These are phyloP conservation scores for Tulasnella sp. DNA, from an alignment of 768 basidiomycete species.

Conservation along the genomic window DNA sequence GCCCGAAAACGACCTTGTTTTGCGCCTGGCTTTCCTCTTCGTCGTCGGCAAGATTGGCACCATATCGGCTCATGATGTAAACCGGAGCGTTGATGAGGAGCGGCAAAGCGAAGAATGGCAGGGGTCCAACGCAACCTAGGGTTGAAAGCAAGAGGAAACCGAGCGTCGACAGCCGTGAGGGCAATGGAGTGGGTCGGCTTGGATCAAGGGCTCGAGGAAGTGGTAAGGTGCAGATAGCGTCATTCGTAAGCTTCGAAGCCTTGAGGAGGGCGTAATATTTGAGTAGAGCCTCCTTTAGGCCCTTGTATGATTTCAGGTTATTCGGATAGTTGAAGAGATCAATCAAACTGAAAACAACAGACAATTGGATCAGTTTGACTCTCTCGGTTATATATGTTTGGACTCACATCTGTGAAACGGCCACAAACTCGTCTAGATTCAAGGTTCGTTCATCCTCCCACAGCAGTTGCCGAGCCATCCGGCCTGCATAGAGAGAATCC, in stretches of 20 bases:
- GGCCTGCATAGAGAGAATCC: slow-evolving; percentile 85
- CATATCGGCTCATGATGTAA: slow-evolving; percentile 74
- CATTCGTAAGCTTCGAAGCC: slow-evolving; percentile 77
- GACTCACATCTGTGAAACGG: slow-evolving; percentile 80
- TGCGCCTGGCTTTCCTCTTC: slow-evolving; percentile 96
- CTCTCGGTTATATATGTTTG: neutral
- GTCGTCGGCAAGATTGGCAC: slow-evolving; percentile 68
- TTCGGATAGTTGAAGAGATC: slow-evolving; percentile 78
- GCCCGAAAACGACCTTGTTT: slow-evolving; percentile 87
- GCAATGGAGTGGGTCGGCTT: slow-evolving; percentile 55
- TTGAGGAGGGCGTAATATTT: slow-evolving; percentile 86
- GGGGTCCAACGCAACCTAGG: slow-evolving; percentile 64
- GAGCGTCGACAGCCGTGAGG: slow-evolving; percentile 78
- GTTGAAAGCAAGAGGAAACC: slow-evolving; percentile 75
- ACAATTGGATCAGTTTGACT: slow-evolving; percentile 29
- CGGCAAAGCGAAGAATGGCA: slow-evolving; percentile 56
- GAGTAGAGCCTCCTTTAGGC: slow-evolving; percentile 66
- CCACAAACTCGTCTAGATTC: slow-evolving; percentile 74
- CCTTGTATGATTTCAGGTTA: slow-evolving; percentile 55
- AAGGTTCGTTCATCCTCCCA: slow-evolving; percentile 81
- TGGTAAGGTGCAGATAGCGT: slow-evolving; percentile 76
- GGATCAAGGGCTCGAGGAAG: slow-evolving; percentile 74
- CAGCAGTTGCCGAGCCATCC: slow-evolving; percentile 90
- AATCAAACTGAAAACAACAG: slow-evolving; percentile 57
- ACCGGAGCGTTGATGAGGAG: slow-evolving; percentile 49